A percentile compares a stretch with the other conserved stretches of the same genome.
These are phyloP conservation scores for Aspergillus sp. DNA, from an alignment of 2,329 filamentous ascomycete species.

Conservation along the genomic window DNA sequence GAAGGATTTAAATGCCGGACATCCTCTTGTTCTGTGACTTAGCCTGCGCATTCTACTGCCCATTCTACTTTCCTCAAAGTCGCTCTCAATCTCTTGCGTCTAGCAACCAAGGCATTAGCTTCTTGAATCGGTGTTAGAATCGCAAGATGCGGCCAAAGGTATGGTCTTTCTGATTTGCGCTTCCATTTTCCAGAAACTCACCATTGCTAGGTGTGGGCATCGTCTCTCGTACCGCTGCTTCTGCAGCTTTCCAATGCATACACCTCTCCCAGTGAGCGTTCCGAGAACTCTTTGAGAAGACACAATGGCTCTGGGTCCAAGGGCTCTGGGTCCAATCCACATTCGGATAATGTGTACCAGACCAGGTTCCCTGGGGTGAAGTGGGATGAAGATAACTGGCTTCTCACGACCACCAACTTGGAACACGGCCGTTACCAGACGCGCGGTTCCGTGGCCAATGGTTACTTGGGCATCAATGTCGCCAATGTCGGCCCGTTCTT, in stretches of 20 bases:
- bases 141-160: neutral
- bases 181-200: neutral
- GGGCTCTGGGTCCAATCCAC: constrained; percentile 5
- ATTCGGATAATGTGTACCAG: constrained; percentile 29
- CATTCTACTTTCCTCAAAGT: no score
- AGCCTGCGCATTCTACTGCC: no score
- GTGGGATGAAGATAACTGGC: constrained; percentile 53
- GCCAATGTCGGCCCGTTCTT: constrained; percentile 57
- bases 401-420: constrained; percentile 43
- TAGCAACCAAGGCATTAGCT: neutral
- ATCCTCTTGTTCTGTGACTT: neutral
- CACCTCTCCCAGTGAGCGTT: neutral
- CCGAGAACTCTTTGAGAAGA: constrained; percentile 9
- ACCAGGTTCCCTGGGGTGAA: constrained; percentile 45
- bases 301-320: no score
- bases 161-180: neutral
- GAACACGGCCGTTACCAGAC: constrained; percentile 53
- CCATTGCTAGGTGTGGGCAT: neutral
- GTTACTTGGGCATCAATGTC: constrained; percentile 56
- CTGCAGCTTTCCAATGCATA: constrained; percentile 1
- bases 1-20: neutral
- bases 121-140: neutral
- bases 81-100: no score
- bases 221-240: neutral
- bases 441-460: constrained; percentile 52